These are phyloP conservation scores for Colletotrichum plurivorum DNA, from an alignment of 2,329 filamentous ascomycete species.

Conservation along the genomic window DNA sequence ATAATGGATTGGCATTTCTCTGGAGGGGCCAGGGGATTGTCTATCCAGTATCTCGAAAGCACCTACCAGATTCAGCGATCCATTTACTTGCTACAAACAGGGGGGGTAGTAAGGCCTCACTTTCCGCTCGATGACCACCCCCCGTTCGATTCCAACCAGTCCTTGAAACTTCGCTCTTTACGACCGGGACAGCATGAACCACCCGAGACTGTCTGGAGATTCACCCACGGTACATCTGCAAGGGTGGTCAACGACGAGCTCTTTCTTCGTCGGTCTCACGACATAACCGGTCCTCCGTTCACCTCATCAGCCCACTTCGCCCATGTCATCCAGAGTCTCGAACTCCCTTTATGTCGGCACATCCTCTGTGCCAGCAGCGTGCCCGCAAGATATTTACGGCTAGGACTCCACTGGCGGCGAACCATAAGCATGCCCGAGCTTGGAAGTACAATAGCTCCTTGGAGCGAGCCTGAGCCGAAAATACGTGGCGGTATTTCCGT, in stretches of 20 bases:
- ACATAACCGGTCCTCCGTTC: neutral
- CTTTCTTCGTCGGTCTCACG: neutral
- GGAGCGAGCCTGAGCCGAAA: no score
- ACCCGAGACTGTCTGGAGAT: neutral
- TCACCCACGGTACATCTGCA: neutral
- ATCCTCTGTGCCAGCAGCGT: neutral
- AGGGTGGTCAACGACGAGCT: neutral
- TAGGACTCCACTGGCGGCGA: accelerated
- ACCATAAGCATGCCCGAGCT: neutral
- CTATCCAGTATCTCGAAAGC: no score
- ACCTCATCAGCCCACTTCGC: neutral
- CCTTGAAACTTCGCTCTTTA: no score
- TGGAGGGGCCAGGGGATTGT: no score
- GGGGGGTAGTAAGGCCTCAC: no score
- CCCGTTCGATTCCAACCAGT: no score
- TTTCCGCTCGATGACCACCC: neutral
- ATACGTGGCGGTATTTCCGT: neutral
- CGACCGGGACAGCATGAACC: no score
- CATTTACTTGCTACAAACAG: neutral
- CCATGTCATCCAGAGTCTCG: neutral
- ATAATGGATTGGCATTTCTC: no score
- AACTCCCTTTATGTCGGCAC: conserved; percentile 4
- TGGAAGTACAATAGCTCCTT: neutral
- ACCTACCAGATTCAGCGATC: neutral
- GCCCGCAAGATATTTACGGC: no score